Percentiles rank a stretch among this genome's conserved stretches.
These are phyloP conservation scores for Fusarium miscanthi DNA, from an alignment of 2,329 filamentous ascomycete species.

Conservation along the genomic window DNA sequence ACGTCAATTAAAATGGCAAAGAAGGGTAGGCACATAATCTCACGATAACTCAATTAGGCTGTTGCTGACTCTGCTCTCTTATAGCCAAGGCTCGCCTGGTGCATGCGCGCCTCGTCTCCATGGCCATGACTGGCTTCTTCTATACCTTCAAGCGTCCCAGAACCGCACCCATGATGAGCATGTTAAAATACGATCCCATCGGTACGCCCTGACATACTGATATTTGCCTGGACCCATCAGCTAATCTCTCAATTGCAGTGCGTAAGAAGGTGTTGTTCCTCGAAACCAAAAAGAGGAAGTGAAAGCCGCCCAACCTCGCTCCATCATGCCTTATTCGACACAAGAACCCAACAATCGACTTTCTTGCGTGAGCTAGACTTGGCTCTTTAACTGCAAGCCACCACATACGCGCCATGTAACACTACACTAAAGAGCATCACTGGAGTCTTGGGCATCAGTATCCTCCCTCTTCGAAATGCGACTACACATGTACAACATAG, in stretches of 20 bases:
- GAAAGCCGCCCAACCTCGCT: conserved; percentile 29
- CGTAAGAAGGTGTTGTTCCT: conserved; percentile 96
- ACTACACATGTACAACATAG: conserved; percentile 44
- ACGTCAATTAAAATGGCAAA: conserved; percentile 43
- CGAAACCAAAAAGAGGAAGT: conserved; percentile 86
- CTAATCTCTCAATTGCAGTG: conserved; percentile 63
- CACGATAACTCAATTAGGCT: background rate
- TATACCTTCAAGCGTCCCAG: conserved; percentile 89
- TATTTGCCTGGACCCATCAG: background rate
- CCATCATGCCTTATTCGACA: conserved; percentile 26
- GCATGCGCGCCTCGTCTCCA: conserved; percentile 92
- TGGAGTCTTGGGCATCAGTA: conserved; percentile 46
- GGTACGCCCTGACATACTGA: conserved; percentile 62
- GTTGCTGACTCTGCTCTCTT: conserved; percentile 15
- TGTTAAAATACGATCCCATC: conserved; percentile 99
- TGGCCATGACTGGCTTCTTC: conserved; percentile 99
- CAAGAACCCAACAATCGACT: background rate
- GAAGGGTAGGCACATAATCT: conserved; percentile 35
- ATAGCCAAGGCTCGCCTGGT: conserved; percentile 91
- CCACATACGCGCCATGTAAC: conserved; percentile 43
- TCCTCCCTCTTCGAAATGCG: conserved; percentile 36
- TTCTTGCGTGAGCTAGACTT: conserved; percentile 20
- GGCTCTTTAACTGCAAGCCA: conserved; percentile 2
- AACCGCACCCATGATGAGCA: conserved; percentile 84
- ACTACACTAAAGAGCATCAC: conserved; percentile 45